Percentiles rank a stretch among this genome's conserved stretches.
phyloP scores from a whole-genome alignment of 306 rosid species.

The Gynostemma pentaphyllum region DNA sequence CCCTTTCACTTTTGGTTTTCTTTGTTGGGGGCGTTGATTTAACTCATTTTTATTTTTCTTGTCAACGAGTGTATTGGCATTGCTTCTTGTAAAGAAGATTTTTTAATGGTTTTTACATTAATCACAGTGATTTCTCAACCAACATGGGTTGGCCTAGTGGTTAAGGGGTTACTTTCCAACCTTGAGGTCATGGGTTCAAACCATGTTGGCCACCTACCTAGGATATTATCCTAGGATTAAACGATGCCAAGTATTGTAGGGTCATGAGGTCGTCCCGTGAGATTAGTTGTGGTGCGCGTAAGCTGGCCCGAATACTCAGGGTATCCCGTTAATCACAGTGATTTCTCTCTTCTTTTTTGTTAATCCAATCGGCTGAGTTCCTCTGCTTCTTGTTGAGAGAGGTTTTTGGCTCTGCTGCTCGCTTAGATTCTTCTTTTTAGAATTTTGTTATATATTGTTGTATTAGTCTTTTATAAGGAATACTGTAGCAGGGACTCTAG shows the following conservation, averaged over 20 bases:
- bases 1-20: background rate
- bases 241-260: too few species aligned
- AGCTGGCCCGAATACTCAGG: too few species aligned
- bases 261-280: too few species aligned
- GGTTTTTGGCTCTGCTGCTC: background rate
- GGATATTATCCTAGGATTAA: too few species aligned
- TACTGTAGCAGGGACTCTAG: too few species aligned
- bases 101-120: background rate
- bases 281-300: too few species aligned
- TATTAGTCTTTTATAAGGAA: too few species aligned
- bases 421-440: background rate
- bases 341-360: background rate
- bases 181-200: too few species aligned
- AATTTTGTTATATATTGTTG: too few species aligned
- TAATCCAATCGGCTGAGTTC: background rate
- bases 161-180: too few species aligned
- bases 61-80: background rate
- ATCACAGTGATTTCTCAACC: background rate
- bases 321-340: background rate
- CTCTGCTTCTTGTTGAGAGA: background rate
- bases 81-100: background rate
- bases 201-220: too few species aligned
- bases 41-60: background rate
- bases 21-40: background rate
- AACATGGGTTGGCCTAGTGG: too few species aligned